Base-by-base conservation (phyloP, 148 eudicot genomes). In the Amaranthus cruentus region DNA sequence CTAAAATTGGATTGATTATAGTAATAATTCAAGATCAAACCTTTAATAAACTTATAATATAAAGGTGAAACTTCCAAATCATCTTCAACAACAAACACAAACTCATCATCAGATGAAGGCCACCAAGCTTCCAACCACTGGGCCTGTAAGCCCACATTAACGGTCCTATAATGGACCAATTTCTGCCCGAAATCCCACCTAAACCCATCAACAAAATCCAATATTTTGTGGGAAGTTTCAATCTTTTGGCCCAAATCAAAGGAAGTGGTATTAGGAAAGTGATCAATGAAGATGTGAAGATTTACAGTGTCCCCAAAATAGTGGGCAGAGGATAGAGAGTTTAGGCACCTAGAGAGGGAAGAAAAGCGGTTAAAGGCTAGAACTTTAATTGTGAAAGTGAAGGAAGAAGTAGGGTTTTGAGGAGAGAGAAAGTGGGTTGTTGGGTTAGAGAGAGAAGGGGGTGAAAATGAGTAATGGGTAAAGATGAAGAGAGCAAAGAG, bases 91-190 rank as follows among this genome's bases (percentile, higher is more conserved):
- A 95, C 92, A 79, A 95, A 95, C 3, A 86, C 97, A 82, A 95
- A 95, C 76, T 92, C 97, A 56, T 92, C 75, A 78, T 95, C 96
- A 2, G 85, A 79, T 10, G 64, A 47, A 10, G 99, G 99, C 97
- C 97, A 95, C 99, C 99, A 95, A 2, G 97, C 87, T 76, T 95
- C 97, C 49, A 95, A 62, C 99, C 99, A 95, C 81, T 95, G 99
- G 6, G 92, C 93, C 76, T 91, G 97, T 44, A 95, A 79, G 7
- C 99, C 99, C 51, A 86, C 99, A 77, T 95, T 95, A 3, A 71
- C 70, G 10, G 87, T 90, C 81, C 99, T 70, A 70, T 88, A 91
- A 82, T 91, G 98, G 69, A 95, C 92, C 66, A 87, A 8, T 82
- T 90, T 90, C 12, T 83, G 68, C 15, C 92, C 99, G 70, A 73